Percentiles rank a stretch among this genome's conserved stretches.
These are phyloP conservation scores for Cicer pinnatifidum DNA, from an alignment of 306 rosid species.

Conservation along the genomic window DNA sequence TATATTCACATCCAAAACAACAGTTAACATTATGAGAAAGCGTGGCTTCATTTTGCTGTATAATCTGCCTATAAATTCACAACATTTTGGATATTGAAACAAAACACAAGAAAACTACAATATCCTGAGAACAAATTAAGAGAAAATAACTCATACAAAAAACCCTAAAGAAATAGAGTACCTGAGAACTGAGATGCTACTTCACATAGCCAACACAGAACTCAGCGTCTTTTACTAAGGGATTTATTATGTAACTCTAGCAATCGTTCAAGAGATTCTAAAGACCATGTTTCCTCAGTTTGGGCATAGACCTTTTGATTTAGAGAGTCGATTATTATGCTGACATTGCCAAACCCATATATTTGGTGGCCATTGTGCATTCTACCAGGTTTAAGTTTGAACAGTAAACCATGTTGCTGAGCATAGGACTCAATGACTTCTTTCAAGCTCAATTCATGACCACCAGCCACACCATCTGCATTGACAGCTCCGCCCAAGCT, in stretches of 20 bases:
- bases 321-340: constrained; percentile 68
- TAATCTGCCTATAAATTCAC: constrained; percentile 45
- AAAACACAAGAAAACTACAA: not conserved
- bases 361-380: constrained; percentile 84
- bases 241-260: constrained; percentile 71
- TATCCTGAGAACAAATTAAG: constrained; percentile 14
- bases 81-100: constrained; percentile 9
- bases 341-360: constrained; percentile 79
- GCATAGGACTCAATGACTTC: constrained; percentile 86
- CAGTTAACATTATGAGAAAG: not conserved
- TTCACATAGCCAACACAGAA: constrained; percentile 32
- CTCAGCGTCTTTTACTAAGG: constrained; percentile 49
- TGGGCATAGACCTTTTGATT: constrained; percentile 79
- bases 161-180: constrained; percentile 34
- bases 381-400: constrained; percentile 79
- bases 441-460: constrained; percentile 73
- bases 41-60: not conserved
- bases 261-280: constrained; percentile 70
- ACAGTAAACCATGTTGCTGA: constrained; percentile 69
- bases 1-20: constrained; percentile 32
- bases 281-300: constrained; percentile 70
- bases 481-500: constrained; percentile 56
- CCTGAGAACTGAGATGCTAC: constrained; percentile 39
- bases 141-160: not conserved
- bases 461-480: constrained; percentile 50